Percentiles rank a stretch among this genome's conserved stretches.
Conservation (phyloP, 1,284 basidiomycete genomes). For the Ceratobasidium sp. region DNA sequence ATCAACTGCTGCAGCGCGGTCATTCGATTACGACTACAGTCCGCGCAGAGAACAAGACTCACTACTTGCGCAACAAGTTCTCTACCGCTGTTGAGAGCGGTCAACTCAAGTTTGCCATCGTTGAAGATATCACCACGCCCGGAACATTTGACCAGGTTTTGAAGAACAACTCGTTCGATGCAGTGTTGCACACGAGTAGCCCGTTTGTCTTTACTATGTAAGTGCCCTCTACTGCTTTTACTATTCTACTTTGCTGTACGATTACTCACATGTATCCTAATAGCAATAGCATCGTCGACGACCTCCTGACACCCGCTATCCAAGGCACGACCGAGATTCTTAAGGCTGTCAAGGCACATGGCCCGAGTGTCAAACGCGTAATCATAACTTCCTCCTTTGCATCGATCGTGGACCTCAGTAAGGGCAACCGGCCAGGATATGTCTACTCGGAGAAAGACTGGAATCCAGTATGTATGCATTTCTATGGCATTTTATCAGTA, state of each 20-base stretch:
- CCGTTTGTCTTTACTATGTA: conserved; percentile 29
- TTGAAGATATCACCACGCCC: conserved; percentile 34
- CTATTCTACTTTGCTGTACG: background rate
- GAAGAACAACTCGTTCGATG: conserved; percentile 37
- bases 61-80: conserved; percentile 37
- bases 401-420: conserved; percentile 42
- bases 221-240: background rate
- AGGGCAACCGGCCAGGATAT: conserved; percentile 41
- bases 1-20: conserved; percentile 19
- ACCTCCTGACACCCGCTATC: conserved; percentile 54
- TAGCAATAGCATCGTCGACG: conserved; percentile 42
- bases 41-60: conserved; percentile 37
- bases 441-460: conserved; percentile 47
- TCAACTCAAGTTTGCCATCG: conserved; percentile 33
- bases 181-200: conserved; percentile 38
- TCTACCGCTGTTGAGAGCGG: conserved; percentile 3
- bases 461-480: conserved; percentile 46
- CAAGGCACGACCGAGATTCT: conserved; percentile 53
- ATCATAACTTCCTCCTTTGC: conserved; percentile 55
- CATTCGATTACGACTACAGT: conserved; percentile 36
- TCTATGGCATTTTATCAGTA: background rate
- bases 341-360: conserved; percentile 45
- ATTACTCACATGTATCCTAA: background rate
- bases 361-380: conserved; percentile 50
- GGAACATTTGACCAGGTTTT: conserved; percentile 42